These are phyloP conservation scores for Syzygium aqueum DNA, from an alignment of 345 rosid genomes.

Conservation along the genomic window DNA sequence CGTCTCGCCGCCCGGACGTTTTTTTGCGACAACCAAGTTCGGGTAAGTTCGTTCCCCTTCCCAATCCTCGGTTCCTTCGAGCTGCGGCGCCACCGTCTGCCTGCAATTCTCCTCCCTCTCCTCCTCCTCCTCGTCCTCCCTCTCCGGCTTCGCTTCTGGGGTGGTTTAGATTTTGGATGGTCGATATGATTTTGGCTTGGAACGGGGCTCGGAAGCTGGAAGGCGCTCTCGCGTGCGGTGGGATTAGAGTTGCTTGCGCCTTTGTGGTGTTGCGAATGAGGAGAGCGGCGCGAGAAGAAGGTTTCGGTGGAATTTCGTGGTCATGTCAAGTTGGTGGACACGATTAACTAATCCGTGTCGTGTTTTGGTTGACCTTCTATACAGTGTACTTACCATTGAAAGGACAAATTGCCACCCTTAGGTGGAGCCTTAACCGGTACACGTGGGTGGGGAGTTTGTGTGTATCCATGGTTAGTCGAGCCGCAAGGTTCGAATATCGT, in stretches of 20 bases:
- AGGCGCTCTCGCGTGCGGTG: background rate
- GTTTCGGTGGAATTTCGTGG: background rate
- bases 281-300: background rate
- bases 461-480: background rate
- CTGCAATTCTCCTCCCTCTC: background rate
- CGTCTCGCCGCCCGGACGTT: background rate
- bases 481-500: background rate
- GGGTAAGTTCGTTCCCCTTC: background rate
- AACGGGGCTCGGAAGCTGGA: background rate
- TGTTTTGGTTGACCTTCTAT: background rate
- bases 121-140: background rate
- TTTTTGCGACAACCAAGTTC: background rate
- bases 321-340: background rate
- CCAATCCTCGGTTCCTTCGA: background rate
- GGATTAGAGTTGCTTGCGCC: background rate
- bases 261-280: background rate
- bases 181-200: accelerated
- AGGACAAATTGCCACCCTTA: background rate
- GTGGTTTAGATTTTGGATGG: background rate
- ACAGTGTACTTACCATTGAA: background rate
- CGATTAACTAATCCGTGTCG: accelerated
- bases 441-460: accelerated
- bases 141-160: background rate
- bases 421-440: background rate
- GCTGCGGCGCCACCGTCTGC: background rate